Base-by-base conservation (phyloP, 1,139 yeast species). In the Candida pseudocylindracea region DNA sequence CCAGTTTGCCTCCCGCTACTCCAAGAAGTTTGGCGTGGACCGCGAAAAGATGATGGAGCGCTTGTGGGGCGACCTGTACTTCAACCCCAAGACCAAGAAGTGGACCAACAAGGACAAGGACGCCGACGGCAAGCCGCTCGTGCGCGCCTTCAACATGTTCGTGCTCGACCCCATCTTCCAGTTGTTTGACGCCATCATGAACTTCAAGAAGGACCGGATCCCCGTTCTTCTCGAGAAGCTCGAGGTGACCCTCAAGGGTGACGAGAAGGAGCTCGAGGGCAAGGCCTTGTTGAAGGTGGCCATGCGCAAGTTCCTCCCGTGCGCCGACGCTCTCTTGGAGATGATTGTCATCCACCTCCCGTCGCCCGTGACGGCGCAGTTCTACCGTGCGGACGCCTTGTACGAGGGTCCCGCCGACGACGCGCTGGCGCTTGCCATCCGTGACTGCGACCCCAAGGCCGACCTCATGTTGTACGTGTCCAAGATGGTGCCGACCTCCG, bases 401-500 rank as follows among this genome's bases (percentile, higher is more conserved):
- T 88, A 88, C 72, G 98, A 88, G 70, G 98, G 98, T 72, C 98
- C 98, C 62, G 45, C 76, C 50, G 98, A 88, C 60, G 98, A 88
- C 60, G 73, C 74, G 51, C 69, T 74, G 54, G 80, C 85, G 67
- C 61, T 67, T 45, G 93, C 93, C 54, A 85, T 88, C 67, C 81
- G 74, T 70, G 76, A 78, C 75, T 88, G 98, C 78, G 96, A 88
- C 69, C 95, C 98, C 57, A 78, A 65, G 55, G 93, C 92, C 51
- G 96, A 88, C 58, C 79, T 88, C 59, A 88, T 88, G 98, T 73
- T 88, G 61, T 88, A 88, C 83, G 88, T 88, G 57, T 88, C 98
- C 67, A 88, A 88, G 93, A 88, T 88, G 98, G 96, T 88, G 51
- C 98, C 98, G 64, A 88, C 98, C 57, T 85, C 96, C 51, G 98